A percentile compares a stretch with the other conserved stretches of the same genome.
These are phyloP conservation scores for Crassisporium funariophilum DNA, from an alignment of 768 basidiomycete species.

Conservation along the genomic window DNA sequence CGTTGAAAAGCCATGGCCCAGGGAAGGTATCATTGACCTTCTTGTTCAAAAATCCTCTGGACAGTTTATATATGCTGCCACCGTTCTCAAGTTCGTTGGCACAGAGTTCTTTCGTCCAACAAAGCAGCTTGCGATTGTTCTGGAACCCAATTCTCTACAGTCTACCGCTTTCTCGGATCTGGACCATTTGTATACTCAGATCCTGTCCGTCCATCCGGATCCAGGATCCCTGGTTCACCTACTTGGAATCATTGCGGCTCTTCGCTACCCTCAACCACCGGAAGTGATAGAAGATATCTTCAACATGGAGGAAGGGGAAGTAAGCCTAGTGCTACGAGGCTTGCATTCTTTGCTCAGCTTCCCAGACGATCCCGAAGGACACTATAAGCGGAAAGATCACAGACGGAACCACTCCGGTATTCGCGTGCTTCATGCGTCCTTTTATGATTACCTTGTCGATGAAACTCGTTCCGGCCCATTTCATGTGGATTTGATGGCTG, in stretches of 20 bases:
- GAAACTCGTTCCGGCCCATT: constrained; percentile 9
- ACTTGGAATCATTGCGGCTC: constrained; percentile 7
- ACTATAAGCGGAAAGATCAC: constrained; percentile 7
- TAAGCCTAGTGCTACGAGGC: constrained; percentile 6
- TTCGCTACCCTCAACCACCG: constrained; percentile 11
- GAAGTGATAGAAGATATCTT: constrained; percentile 16
- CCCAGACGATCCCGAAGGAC: constrained; percentile 8
- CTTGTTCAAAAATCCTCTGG: constrained; percentile 13
- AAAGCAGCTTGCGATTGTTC: constrained; percentile 11
- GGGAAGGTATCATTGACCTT: constrained; percentile 3
- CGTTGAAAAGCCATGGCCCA: constrained; percentile 3
- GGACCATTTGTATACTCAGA: constrained; percentile 14
- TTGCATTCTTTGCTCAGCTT: constrained; percentile 13
- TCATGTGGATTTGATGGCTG: constrained; percentile 2
- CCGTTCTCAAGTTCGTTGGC: constrained; percentile 17
- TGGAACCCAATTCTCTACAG: neutral
- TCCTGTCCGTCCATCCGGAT: constrained; percentile 6
- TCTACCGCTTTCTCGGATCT: constrained; percentile 8
- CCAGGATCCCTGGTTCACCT: constrained; percentile 3
- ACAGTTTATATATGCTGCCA: too few relatives aligned
- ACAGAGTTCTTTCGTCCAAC: constrained; percentile 7
- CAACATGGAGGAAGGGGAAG: constrained; percentile 2
- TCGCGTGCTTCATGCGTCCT: constrained; percentile 14
- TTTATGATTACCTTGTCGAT: constrained; percentile 15
- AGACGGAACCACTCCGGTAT: constrained; percentile 12